Conservation (phyloP, 345 rosid species). For the Populus ilicifolia region DNA sequence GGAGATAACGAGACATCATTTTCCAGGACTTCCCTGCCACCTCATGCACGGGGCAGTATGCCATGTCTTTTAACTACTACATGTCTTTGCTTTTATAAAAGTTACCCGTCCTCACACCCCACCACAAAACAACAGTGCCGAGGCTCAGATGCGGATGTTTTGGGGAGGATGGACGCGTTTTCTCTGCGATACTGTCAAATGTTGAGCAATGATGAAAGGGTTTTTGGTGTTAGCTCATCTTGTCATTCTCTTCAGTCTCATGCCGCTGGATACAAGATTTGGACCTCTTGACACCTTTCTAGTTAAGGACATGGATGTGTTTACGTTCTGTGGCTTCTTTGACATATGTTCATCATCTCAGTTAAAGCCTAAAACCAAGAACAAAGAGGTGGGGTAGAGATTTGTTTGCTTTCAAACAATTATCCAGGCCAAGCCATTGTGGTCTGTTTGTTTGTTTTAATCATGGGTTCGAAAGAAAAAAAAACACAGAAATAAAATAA, state of each 20-base stretch:
- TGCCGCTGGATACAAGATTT: neutral
- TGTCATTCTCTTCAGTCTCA: neutral
- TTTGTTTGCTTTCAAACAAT: too few relatives aligned
- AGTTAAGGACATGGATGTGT: neutral
- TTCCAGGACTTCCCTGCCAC: neutral
- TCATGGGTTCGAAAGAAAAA: too few relatives aligned
- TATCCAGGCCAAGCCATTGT: too few relatives aligned
- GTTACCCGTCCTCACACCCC: neutral
- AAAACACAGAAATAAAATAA: too few relatives aligned
- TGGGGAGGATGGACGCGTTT: neutral
- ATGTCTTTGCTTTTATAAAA: neutral
- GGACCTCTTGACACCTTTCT: neutral
- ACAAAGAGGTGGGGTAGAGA: too few relatives aligned
- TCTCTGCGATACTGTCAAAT: neutral
- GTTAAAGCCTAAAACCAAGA: too few relatives aligned
- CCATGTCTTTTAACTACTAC: neutral
- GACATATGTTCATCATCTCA: neutral
- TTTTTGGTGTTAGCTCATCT: neutral
- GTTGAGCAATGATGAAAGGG: neutral
- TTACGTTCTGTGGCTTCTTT: neutral
- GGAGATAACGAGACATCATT: neutral
- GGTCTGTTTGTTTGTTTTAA: too few relatives aligned
- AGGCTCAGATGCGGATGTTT: neutral
- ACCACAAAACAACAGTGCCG: neutral
- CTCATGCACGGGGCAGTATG: neutral